These are phyloP conservation scores for Crepidotus variabilis DNA, from an alignment of 768 basidiomycete species.

Conservation along the genomic window DNA sequence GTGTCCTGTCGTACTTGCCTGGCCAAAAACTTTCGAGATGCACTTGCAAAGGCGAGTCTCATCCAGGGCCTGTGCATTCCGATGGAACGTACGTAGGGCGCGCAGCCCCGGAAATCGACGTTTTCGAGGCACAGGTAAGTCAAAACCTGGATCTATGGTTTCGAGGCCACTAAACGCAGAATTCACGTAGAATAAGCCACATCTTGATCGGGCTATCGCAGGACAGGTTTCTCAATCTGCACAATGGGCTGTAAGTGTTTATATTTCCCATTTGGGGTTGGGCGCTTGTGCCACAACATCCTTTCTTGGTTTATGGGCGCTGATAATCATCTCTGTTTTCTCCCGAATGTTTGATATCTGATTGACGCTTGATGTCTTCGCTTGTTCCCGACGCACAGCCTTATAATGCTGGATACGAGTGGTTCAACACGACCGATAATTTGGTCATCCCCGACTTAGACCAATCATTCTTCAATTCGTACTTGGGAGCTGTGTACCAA, in stretches of 20 bases:
- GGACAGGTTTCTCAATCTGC: constrained; percentile 79
- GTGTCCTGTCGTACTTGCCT: constrained; percentile 73
- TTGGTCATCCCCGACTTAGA: constrained; percentile 50
- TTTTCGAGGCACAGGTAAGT: constrained; percentile 76
- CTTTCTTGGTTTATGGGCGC: not conserved
- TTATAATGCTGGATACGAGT: constrained; percentile 69
- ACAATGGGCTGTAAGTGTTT: constrained; percentile 67
- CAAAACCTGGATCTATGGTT: not conserved
- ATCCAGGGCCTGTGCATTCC: constrained; percentile 78
- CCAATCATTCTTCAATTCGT: constrained; percentile 56
- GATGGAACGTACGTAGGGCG: constrained; percentile 84
- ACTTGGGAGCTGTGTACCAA: constrained; percentile 75
- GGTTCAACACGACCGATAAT: constrained; percentile 63
- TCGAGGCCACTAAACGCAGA: not conserved
- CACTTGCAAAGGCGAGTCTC: constrained; percentile 81
- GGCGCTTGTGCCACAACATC: not conserved
- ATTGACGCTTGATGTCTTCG: too few relatives aligned
- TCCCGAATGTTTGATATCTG: too few relatives aligned
- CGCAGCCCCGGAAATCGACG: constrained; percentile 85
- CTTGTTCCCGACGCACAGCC: constrained; percentile 39
- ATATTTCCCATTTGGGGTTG: not conserved
- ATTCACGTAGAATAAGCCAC: constrained; percentile 10
- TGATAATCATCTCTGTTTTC: not conserved
- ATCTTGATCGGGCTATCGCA: constrained; percentile 29
- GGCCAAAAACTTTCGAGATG: constrained; percentile 88